Conservation (phyloP, 148 eudicot species). For the Heliamphora exappendiculata region DNA sequence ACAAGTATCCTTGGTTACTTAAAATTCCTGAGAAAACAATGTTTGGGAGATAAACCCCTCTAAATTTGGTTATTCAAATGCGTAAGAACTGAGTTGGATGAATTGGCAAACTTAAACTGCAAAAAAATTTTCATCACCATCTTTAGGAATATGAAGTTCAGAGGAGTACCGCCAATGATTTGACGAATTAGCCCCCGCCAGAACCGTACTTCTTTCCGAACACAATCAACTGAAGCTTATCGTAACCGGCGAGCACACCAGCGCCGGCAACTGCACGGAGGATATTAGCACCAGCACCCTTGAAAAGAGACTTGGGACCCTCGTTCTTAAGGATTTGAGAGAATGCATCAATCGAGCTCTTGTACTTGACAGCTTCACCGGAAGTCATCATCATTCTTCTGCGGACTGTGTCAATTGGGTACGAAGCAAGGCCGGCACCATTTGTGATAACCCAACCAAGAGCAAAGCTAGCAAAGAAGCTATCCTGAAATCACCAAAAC, state of each 20-base stretch:
- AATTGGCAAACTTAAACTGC: background rate
- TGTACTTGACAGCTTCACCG: slow-evolving; percentile 58
- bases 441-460: slow-evolving; percentile 58
- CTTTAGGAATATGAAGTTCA: background rate
- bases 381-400: slow-evolving; percentile 73
- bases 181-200: slow-evolving; percentile 17
- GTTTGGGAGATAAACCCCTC: slow-evolving; percentile 8
- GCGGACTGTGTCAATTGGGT: slow-evolving; percentile 51
- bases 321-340: slow-evolving; percentile 46
- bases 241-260: slow-evolving; percentile 57
- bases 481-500: slow-evolving; percentile 32
- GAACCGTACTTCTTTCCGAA: slow-evolving; percentile 55
- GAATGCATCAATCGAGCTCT: slow-evolving; percentile 45
- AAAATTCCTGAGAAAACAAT: background rate
- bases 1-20: background rate
- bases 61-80: slow-evolving; percentile 9
- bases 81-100: background rate
- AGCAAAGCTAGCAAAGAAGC: slow-evolving; percentile 48
- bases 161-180: background rate
- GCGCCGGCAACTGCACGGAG: slow-evolving; percentile 61
- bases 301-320: slow-evolving; percentile 49
- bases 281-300: slow-evolving; percentile 60
- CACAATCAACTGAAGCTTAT: slow-evolving; percentile 51
- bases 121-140: slow-evolving; percentile 12
- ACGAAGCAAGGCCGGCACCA: slow-evolving; percentile 53